Base-by-base conservation (phyloP, 495 filamentous ascomycete species). In the Penicillium desertorum region DNA sequence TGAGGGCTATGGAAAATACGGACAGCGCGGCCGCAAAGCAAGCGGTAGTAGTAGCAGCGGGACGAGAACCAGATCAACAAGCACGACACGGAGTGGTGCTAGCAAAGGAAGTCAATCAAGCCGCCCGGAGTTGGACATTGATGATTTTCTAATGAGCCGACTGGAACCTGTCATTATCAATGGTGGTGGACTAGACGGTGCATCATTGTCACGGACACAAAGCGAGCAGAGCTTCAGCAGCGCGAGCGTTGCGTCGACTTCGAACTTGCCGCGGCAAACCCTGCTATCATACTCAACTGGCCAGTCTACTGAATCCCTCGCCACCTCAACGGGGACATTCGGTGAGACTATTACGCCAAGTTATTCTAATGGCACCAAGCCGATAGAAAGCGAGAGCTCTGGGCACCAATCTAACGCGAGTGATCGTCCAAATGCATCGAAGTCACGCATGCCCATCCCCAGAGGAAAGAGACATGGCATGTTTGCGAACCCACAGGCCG, bases 1-100 rank as follows among this genome's bases (percentile, higher is more conserved):
- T 71, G 94, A 98, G 76, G 94, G 93, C 44, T 98, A 98, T 68
- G 91, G 92, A 8, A 88, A 83, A 66, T 95, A 83, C 79, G 81
- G 70, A 29, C 71, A 74, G 49, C 74, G 73, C 45, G 81, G 75
- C 20, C 71, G 79, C 22, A 79, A 73, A 57, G 48, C 77, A 44
- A 82, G 81, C 44, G 70, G 74, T 52, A 73, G 78, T 58, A 83
- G 74, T 58, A 73, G 65, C 22, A 77, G 69, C 34, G 74, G 71
- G 11, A 69, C 66, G 20, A 69, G 80, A 54, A 75, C 75, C 44
- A 74, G 84, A 27, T 85, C 82, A 32, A 80, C 79, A 17, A 88
- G 85, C 61, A 80, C 81, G 6, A 78, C 70, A 16, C 72, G 74
- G 54, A 84, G 79, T 56, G 70, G 61, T 8, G 63, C 71, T 39